Conservation (phyloP, 768 basidiomycete genomes). For the Lactarius evosmus region DNA sequence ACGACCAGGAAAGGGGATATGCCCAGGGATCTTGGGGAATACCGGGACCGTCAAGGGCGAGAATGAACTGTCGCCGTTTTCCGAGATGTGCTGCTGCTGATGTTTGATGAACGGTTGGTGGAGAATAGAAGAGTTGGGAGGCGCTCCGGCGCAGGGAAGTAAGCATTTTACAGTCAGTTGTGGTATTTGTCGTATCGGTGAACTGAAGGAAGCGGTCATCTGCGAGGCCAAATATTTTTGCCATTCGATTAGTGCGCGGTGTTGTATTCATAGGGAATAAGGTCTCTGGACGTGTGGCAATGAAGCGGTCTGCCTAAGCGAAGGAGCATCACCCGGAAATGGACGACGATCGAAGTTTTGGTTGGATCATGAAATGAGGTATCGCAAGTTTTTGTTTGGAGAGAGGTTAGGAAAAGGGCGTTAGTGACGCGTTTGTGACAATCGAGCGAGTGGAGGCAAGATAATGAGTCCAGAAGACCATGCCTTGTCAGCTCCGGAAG, state of each 20-base stretch:
- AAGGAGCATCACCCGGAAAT: neutral
- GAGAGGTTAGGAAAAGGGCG: too few relatives aligned
- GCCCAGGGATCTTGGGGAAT: constrained; percentile 52
- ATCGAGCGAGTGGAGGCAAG: neutral
- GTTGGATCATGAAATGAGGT: neutral
- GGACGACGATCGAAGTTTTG: constrained; percentile 7
- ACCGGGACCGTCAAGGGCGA: constrained; percentile 65
- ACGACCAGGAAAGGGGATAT: constrained; percentile 61
- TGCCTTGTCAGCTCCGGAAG: neutral
- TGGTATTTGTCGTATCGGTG: constrained; percentile 38
- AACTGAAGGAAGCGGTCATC: constrained; percentile 57
- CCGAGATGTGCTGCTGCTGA: constrained; percentile 59
- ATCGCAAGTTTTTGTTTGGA: too few relatives aligned
- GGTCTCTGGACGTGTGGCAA: constrained; percentile 49
- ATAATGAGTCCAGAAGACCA: neutral
- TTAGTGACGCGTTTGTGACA: neutral
- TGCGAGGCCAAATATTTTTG: constrained; percentile 56
- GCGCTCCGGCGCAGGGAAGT: constrained; percentile 52
- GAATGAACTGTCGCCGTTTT: constrained; percentile 49
- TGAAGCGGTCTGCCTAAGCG: constrained; percentile 59
- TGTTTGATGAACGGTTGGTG: constrained; percentile 36
- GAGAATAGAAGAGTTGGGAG: constrained; percentile 46
- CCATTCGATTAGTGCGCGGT: constrained; percentile 65
- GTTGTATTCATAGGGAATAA: constrained; percentile 57
- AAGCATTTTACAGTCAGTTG: constrained; percentile 42